Base-by-base conservation (phyloP, 352 stramenopile genomes). In the Pythium folliculosum region DNA sequence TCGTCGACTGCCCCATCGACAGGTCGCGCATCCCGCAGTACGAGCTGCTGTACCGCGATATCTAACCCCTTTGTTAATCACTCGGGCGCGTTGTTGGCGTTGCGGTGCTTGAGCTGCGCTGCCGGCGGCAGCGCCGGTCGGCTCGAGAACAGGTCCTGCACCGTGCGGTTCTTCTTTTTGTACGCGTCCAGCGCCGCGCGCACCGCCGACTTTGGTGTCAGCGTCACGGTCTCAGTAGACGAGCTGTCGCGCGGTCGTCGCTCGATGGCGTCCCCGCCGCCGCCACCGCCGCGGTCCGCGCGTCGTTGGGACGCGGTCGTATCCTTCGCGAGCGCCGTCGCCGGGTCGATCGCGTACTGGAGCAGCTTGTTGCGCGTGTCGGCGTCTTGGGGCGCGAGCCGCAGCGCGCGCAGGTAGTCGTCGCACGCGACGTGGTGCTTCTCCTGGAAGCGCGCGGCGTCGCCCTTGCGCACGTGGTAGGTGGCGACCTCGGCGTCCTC, bases 11-110 rank as follows among this genome's bases (percentile, higher is more conserved):
- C 51, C 86, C 86, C 13, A 91, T 96, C 30, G 82, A 92, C 25
- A 86, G 80, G 59, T 88, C 86, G 0, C 75, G 75, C 16, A 95
- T 94, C 35, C 86, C 82, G 51, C 77, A 91, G 67, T 96, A 94
- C 65, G 73, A 91, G 1, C 79, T 95, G 49, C 75, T 94, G 50
- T 95, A 94, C 75, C 87, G 88, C 54, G 85, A 94, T 67, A 90
- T 95, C 50, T 93, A 78, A 65, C 21, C 17, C 10, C 8, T 5
- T 12, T 13, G 10, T 45, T n/a, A 14, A 25, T 61, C 19, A 77
- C 52, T 32, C 45, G 21, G 14, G 23, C n/a, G 52, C 48, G 0
- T 16, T 70, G 32, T 67, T 64, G 50, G 65, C 52, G 63, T 56
- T 76, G 63, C 61, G 55, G 75, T 73, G 27, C 27, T 32, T 19